Conservation (phyloP, 1,284 basidiomycete genomes). For the Apiotrichum veenhuisii region DNA sequence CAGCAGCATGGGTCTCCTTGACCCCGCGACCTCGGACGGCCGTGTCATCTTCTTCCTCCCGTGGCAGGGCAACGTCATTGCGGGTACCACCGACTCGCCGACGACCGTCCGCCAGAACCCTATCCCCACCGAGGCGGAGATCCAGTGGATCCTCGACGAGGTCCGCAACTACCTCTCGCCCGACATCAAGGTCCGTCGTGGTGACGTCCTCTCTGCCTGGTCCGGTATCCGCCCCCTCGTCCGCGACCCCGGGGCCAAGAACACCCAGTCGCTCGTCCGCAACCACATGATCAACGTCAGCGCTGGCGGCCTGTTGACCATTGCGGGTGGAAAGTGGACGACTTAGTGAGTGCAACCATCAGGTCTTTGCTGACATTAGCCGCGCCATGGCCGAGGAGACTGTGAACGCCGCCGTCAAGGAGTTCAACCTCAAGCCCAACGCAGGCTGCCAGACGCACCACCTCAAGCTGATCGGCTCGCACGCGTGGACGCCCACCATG, state of each 20-base stretch:
- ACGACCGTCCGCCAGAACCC: constrained; percentile 75
- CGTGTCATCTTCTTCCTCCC: constrained; percentile 98
- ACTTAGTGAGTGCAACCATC: constrained; percentile 60
- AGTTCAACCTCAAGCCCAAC: constrained; percentile 61
- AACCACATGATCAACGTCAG: constrained; percentile 91
- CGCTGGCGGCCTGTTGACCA: constrained; percentile 79
- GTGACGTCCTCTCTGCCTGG: constrained; percentile 98
- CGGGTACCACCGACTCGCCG: constrained; percentile 91
- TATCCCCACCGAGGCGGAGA: constrained; percentile 84
- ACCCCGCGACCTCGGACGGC: constrained; percentile 92
- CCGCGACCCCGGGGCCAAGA: constrained; percentile 72
- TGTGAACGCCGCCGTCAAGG: constrained; percentile 79
- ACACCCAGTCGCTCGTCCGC: constrained; percentile 83
- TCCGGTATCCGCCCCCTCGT: constrained; percentile 86
- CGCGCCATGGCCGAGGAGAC: constrained; percentile 95
- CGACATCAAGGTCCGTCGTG: constrained; percentile 88
- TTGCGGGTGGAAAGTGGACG: constrained; percentile 98
- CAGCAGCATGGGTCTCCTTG: constrained; percentile 89
- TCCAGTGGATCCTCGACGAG: constrained; percentile 94
- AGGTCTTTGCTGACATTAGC: constrained; percentile 25
- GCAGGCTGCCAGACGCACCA: constrained; percentile 74
- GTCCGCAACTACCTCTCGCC: constrained; percentile 75
- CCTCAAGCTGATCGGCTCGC: constrained; percentile 83
- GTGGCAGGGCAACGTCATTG: constrained; percentile 97
- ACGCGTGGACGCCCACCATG: constrained; percentile 94